Base-by-base conservation (phyloP, 257 asterid genomes). In the Striga asiatica region DNA sequence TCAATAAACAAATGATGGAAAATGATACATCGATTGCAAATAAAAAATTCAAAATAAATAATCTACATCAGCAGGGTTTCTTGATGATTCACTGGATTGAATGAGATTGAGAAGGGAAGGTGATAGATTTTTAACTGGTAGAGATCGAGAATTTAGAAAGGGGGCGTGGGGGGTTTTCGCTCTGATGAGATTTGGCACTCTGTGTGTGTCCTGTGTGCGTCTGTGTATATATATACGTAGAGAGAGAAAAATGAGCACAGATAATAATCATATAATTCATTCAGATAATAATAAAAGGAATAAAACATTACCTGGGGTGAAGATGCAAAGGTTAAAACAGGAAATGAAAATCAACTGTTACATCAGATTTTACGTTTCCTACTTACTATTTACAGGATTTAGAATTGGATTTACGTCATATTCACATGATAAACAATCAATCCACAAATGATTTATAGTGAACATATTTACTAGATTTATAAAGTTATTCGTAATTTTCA, bases 81-180 rank as follows among this genome's bases (percentile, higher is more conserved):
- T 32, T 32, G 46, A 62, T 20, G 74, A 62, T 56, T 42, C 60
- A 66, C 53, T 56, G 63, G 50, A 18, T 57, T 65, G 16, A 47
- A 61, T 56, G 56, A 48, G 62, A 64, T 69, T 60, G 66, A 66
- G 73, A 70, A 75, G 55, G 67, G 59, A 64, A 17, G 59, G 76
- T n/a, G n/a, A 76, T 59, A 69, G 59, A 63, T 45, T n/a, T 73
- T 60, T 16, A 58, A 70, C 72, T 46, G 62, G 61, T 65, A 43
- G 55, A 54, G 76, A 76, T 84, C 85, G 79, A 81, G 84, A 77
- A 74, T 72, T 78, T 74, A 67, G 83, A 71, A 69, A 61, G 45
- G 62, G 68, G 50, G 54, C 34, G 43, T 57, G 24, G 65, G 80
- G 80, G 78, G 74, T 51, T 71, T 66, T 65, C 70, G 75, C 54